phyloP scores from a whole-genome alignment of 768 basidiomycete genomes.

The Boletus vinaceobasis region DNA sequence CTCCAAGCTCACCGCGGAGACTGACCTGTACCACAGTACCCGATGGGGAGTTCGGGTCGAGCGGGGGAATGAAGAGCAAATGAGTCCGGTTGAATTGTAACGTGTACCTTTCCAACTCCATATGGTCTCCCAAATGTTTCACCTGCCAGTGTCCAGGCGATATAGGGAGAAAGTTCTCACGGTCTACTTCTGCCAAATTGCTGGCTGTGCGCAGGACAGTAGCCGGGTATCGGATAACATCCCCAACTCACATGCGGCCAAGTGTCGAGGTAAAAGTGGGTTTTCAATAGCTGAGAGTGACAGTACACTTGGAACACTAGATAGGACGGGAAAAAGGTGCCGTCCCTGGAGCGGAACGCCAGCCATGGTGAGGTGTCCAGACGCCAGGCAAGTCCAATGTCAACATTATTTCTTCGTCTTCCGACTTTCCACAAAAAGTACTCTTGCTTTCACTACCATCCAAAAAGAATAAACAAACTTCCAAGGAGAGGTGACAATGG shows the following conservation, averaged over 20 bases:
- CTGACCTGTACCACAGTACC: constrained; percentile 27
- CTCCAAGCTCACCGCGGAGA: constrained; percentile 13
- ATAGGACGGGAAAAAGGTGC: neutral
- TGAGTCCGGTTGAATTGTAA: constrained; percentile 23
- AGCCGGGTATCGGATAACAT: neutral
- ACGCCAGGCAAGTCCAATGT: neutral
- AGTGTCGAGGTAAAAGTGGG: neutral
- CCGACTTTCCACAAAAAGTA: constrained; percentile 76
- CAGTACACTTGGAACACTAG: neutral
- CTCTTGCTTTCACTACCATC: constrained; percentile 58
- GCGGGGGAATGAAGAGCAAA: constrained; percentile 22
- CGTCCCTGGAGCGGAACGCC: neutral
- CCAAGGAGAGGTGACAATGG: neutral
- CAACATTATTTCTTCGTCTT: constrained; percentile 59
- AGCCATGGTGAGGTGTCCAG: neutral
- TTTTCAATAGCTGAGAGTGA: neutral
- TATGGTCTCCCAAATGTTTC: neutral
- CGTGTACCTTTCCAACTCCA: constrained; percentile 6
- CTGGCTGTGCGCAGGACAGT: neutral
- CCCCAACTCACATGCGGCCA: neutral
- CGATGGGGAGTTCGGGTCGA: neutral
- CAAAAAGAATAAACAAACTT: neutral
- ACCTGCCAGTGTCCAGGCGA: neutral
- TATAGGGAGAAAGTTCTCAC: neutral
- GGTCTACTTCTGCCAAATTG: neutral